Conservation (phyloP, 345 rosid species). For the Hibiscus mutabilis region DNA sequence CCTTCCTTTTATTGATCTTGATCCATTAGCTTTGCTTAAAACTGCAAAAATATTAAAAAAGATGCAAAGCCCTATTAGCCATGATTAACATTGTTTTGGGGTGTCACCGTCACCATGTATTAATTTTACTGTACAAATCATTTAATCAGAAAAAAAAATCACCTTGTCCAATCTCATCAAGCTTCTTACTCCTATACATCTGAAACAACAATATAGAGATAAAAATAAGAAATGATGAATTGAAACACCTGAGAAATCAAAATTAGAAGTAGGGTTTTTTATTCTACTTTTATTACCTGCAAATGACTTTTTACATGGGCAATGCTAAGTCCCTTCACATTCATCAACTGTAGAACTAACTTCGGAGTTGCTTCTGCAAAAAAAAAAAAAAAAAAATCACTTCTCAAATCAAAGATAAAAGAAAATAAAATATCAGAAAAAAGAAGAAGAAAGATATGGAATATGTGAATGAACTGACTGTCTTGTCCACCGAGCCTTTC, state of each 20-base stretch:
- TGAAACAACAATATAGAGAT: constrained; percentile 18
- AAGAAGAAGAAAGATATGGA: too few relatives aligned
- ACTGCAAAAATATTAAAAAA: constrained; percentile 15
- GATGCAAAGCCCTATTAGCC: background rate
- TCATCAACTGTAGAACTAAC: constrained; percentile 80
- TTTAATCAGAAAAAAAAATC: background rate
- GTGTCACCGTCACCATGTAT: background rate
- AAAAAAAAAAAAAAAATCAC: background rate
- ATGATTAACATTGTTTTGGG: background rate
- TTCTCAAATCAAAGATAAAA: too few relatives aligned
- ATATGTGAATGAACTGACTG: constrained; percentile 43
- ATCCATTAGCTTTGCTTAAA: constrained; percentile 19
- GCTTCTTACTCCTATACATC: constrained; percentile 92
- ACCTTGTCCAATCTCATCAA: constrained; percentile 74
- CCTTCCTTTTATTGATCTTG: constrained; percentile 23
- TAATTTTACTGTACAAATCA: background rate
- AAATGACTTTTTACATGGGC: constrained; percentile 92
- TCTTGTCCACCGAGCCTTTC: constrained; percentile 89
- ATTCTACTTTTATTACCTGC: constrained; percentile 41
- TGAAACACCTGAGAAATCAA: background rate
- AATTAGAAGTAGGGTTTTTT: background rate
- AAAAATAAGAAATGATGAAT: background rate
- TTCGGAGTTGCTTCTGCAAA: constrained; percentile 78
- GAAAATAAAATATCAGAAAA: too few relatives aligned
- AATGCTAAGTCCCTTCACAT: constrained; percentile 76